Evolutionary conservation across 176 grass and related monocot genomes (phyloP).

Genomic region (Paspalum vaginatum): DNA sequence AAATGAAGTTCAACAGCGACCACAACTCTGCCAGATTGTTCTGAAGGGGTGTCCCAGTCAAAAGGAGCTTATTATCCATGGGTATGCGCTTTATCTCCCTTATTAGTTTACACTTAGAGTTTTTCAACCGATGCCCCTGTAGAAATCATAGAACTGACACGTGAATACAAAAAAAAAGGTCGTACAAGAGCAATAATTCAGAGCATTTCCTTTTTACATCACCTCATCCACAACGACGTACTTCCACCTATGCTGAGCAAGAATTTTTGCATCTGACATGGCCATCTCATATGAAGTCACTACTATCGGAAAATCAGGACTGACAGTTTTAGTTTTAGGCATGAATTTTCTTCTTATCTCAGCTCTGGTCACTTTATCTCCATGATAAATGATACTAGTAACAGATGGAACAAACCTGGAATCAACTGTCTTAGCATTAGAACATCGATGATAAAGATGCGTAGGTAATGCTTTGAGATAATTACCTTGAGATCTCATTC

Average conservation of each 20-base stretch:
- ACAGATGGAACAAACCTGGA: conserved; percentile 89
- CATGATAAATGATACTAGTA: conserved; percentile 80
- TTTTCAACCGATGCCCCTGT: conserved; percentile 97
- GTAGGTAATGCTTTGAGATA: conserved; percentile 10
- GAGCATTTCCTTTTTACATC: conserved; percentile 3
- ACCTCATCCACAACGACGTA: conserved; percentile 98
- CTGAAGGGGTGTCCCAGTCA: conserved; percentile 95
- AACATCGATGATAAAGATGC: neutral
- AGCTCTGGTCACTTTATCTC: conserved; percentile 59
- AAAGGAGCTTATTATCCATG: conserved; percentile 96
- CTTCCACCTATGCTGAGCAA: conserved; percentile 86
- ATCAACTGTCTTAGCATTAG: conserved; percentile 35
- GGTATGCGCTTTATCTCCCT: conserved; percentile 79
- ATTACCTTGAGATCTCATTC: conserved; percentile 82
- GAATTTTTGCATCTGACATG: conserved; percentile 67
- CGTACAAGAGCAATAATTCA: conserved; percentile 19
- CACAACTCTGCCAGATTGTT: conserved; percentile 98
- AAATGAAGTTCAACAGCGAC: conserved; percentile 97
- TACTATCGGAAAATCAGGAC: conserved; percentile 77
- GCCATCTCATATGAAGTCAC: conserved; percentile 92
- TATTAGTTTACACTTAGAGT: conserved; percentile 77
- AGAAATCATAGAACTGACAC: conserved; percentile 9
- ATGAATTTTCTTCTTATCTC: conserved; percentile 87
- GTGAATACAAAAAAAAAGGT: conserved; percentile 20
- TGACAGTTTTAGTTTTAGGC: conserved; percentile 46